Evolutionary conservation across 1,284 basidiomycete genomes (phyloP).

Genomic region (Tremellales sp.): DNA sequence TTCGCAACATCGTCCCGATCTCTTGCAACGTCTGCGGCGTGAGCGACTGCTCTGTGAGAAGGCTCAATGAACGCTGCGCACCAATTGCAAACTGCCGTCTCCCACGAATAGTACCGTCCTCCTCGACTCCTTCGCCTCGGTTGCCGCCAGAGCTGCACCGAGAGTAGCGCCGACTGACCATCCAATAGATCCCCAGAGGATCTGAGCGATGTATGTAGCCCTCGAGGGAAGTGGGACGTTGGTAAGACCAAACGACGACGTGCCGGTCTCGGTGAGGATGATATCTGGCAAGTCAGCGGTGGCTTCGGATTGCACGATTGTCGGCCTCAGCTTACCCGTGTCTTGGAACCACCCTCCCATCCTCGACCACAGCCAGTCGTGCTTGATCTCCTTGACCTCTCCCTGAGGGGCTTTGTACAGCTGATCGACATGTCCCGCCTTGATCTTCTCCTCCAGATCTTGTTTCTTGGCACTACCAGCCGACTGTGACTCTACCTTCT

Average conservation of each 20-base stretch:
- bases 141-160: conserved; percentile 60
- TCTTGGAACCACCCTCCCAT: conserved; percentile 71
- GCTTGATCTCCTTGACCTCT: conserved; percentile 55
- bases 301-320: not conserved
- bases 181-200: conserved; percentile 47
- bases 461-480: conserved; percentile 14
- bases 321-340: conserved; percentile 50
- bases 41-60: conserved; percentile 2
- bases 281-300: conserved; percentile 53
- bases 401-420: conserved; percentile 19
- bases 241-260: conserved; percentile 65
- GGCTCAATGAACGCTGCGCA: conserved; percentile 11
- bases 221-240: conserved; percentile 69
- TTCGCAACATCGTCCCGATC: conserved; percentile 52
- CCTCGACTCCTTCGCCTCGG: conserved; percentile 57
- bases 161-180: conserved; percentile 56
- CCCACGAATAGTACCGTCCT: conserved; percentile 83
- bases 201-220: conserved; percentile 64
- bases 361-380: conserved; percentile 81
- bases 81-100: conserved; percentile 53
- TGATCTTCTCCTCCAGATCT: conserved; percentile 29
- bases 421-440: conserved; percentile 25
- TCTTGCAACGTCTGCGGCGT: conserved; percentile 47
- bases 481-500: conserved; percentile 16
- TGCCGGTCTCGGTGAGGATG: conserved; percentile 74